Percentiles rank a stretch among this genome's conserved stretches.
phyloP scores from a whole-genome alignment of 257 asterid genomes.

The Paraleonurus japonicus region DNA sequence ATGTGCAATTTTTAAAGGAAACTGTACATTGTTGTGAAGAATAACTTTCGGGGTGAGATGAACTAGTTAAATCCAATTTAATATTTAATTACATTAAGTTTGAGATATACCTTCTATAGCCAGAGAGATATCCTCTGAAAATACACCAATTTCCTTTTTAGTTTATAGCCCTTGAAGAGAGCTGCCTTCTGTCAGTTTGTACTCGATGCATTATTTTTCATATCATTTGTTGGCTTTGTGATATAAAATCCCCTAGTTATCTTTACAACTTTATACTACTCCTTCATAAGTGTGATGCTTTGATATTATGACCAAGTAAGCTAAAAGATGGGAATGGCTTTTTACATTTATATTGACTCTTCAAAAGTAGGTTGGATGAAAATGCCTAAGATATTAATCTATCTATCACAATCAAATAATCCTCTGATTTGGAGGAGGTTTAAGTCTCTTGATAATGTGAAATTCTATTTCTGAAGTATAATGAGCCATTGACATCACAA shows the following conservation, averaged over 20 bases:
- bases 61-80: background rate
- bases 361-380: background rate
- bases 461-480: background rate
- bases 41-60: background rate
- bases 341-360: background rate
- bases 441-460: background rate
- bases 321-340: constrained; percentile 4
- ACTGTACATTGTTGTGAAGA: background rate
- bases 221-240: background rate
- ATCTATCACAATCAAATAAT: background rate
- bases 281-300: background rate
- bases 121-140: background rate
- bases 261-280: background rate
- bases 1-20: background rate
- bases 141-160: background rate
- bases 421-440: background rate
- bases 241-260: background rate
- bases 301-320: background rate
- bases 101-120: background rate
- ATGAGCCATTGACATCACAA: constrained; percentile 13
- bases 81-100: background rate
- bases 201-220: background rate
- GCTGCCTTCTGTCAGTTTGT: constrained; percentile 3
- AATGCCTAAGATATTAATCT: constrained; percentile 8
- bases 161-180: background rate